Conservation (phyloP, 805 yeast species). For the Saccharomycopsis synnaedendra region DNA sequence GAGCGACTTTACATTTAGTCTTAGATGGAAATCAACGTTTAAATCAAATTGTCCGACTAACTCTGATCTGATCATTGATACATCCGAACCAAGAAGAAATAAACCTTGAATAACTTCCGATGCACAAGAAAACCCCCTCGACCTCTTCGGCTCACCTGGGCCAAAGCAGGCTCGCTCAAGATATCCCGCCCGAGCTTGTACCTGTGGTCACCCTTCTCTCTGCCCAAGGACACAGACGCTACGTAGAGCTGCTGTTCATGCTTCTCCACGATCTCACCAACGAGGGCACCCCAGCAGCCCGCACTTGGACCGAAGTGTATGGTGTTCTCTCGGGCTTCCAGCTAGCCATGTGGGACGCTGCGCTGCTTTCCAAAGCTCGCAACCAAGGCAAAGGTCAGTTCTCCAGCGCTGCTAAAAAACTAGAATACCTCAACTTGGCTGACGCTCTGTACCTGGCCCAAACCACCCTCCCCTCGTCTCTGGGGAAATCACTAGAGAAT, state of each 20-base stretch:
- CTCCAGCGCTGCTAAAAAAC: slow-evolving; percentile 54
- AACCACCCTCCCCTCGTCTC: slow-evolving; percentile 44
- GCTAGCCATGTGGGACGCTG: slow-evolving; percentile 86
- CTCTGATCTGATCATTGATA: no score
- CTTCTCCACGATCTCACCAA: slow-evolving; percentile 60
- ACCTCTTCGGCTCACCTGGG: neutral
- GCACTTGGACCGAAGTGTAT: slow-evolving; percentile 88
- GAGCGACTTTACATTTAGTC: no score
- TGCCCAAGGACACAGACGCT: slow-evolving; percentile 66
- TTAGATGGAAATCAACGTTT: no score
- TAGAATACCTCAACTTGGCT: slow-evolving; percentile 80
- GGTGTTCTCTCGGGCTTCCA: slow-evolving; percentile 88
- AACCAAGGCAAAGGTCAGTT: slow-evolving; percentile 24
- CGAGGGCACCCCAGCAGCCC: slow-evolving; percentile 72
- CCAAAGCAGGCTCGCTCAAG: neutral
- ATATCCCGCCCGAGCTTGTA: slow-evolving; percentile 27
- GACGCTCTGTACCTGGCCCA: slow-evolving; percentile 80
- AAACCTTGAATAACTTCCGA: no score
- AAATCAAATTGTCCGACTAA: no score
- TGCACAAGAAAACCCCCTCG: neutral
- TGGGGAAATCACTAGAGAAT: slow-evolving; percentile 43
- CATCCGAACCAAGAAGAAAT: no score
- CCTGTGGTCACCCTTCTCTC: slow-evolving; percentile 68
- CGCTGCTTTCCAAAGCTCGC: slow-evolving; percentile 41
- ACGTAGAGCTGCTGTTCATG: slow-evolving; percentile 68